phyloP scores from a whole-genome alignment of 2,329 filamentous ascomycete genomes.

The Monilinia vaccinii-corymbosi region DNA sequence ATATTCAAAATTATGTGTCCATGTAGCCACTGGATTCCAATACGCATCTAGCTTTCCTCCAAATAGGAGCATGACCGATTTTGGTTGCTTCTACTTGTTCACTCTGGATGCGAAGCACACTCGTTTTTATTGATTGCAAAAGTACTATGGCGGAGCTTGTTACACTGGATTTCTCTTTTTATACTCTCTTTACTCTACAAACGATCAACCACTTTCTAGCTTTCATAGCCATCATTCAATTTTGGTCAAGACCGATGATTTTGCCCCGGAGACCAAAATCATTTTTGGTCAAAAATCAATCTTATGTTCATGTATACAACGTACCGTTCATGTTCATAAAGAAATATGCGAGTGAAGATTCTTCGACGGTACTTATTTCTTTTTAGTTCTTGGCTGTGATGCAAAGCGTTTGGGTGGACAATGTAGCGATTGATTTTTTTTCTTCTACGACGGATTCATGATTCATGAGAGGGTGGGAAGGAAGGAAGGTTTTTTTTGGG shows the following conservation, averaged over 20 bases:
- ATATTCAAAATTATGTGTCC: background rate
- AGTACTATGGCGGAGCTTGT: background rate
- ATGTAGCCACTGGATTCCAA: background rate
- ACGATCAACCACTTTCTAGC: background rate
- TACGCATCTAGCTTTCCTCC: background rate
- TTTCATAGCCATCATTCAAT: background rate
- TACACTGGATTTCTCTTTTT: background rate
- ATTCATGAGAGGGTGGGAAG: background rate
- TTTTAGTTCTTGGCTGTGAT: background rate
- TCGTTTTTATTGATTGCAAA: background rate
- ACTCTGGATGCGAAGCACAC: background rate
- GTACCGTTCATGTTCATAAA: background rate
- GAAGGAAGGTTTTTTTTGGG: background rate
- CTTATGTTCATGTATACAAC: slow-evolving; percentile 2
- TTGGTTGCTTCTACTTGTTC: background rate
- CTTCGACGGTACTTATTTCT: background rate
- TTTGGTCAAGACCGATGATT: background rate
- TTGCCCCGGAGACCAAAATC: slow-evolving; percentile 5
- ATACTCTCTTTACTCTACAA: background rate
- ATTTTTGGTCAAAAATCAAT: background rate
- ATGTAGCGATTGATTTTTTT: background rate
- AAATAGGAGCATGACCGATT: background rate
- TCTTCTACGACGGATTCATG: background rate
- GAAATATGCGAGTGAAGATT: background rate
- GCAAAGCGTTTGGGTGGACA: background rate